A percentile compares a stretch with the other conserved stretches of the same genome.
These are phyloP conservation scores for Phytophthora pistaciae DNA, from an alignment of 352 stramenopile genomes.

Conservation along the genomic window DNA sequence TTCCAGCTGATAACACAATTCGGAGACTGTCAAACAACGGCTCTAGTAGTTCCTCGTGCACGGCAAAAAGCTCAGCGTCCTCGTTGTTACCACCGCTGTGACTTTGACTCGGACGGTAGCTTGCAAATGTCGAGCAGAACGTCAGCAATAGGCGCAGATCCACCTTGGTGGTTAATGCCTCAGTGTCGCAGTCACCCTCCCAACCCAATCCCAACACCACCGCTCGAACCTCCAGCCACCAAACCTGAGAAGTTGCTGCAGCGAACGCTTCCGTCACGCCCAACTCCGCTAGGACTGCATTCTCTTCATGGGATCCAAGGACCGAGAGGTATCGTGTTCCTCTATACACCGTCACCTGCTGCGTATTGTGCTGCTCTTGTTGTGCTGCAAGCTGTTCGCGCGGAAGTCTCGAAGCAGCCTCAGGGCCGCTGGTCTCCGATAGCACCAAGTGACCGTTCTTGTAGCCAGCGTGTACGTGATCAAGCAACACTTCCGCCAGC, in stretches of 20 bases:
- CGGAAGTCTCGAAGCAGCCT: constrained; percentile 28
- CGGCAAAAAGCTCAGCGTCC: constrained; percentile 48
- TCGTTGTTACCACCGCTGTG: constrained; percentile 16
- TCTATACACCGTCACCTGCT: constrained; percentile 56
- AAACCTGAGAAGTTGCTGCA: constrained; percentile 56
- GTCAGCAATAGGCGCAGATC: constrained; percentile 48
- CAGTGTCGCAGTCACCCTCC: constrained; percentile 10
- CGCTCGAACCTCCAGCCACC: constrained; percentile 71
- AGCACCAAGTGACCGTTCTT: constrained; percentile 78
- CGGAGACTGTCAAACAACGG: constrained; percentile 47
- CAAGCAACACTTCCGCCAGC: constrained; percentile 58
- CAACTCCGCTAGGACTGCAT: constrained; percentile 42
- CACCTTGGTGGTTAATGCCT: constrained; percentile 32
- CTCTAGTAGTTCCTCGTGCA: constrained; percentile 65
- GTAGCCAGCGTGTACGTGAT: constrained; percentile 60
- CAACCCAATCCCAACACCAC: constrained; percentile 23
- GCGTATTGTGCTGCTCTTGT: constrained; percentile 29
- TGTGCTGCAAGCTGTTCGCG: constrained; percentile 19
- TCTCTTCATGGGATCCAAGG: not conserved
- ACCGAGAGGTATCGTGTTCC: constrained; percentile 50
- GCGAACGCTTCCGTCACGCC: constrained; percentile 65
- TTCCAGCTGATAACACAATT: constrained; percentile 9
- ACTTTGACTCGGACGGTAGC: constrained; percentile 64
- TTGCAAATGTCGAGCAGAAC: constrained; percentile 49
- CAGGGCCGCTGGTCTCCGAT: constrained; percentile 40